Base-by-base conservation (phyloP, 2,329 filamentous ascomycete genomes). In the Penicillium rolfsii region DNA sequence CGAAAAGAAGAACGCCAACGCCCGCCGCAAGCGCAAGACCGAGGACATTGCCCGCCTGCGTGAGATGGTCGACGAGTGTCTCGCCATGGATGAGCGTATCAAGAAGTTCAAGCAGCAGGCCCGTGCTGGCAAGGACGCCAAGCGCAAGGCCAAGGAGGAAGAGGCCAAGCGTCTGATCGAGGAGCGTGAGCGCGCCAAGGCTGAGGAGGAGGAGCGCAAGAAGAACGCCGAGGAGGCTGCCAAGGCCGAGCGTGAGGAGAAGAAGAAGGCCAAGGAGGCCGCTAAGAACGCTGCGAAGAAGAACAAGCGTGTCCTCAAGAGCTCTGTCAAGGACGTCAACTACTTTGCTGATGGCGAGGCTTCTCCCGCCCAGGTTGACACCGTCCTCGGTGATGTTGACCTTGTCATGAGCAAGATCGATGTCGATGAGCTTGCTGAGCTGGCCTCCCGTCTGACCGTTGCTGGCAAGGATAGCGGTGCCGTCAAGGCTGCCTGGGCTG, bases 281-380 rank as follows among this genome's bases (percentile, higher is more conserved):
- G 95, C 95, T 60, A 99, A 99, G 88, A 97, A 93, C 74, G 95
- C 95, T 14, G 90, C 95, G 73, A 99, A 99, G 90, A 99, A 99
- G 91, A 99, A 99, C 87, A 97, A 97, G 87, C 92, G 95, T 84
- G 90, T 98, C 52, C 88, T 99, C 71, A 93, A 96, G 79, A 89
- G 87, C 64, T 93, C 91, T 67, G 91, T 94, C 80, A 99, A 99
- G 85, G 95, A 99, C 69, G 93, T 91, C 73, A 97, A 97, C 85
- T 99, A 99, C 87, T 97, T 99, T 78, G 84, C 83, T 59, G 81
- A 85, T 48, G 90, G 88, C 57, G 90, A 93, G 62, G 82, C 89
- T 28, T 85, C 90, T n/a, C 83, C 91, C 14, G 81, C 86, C 11
- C 87, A 91, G 74, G 91, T 99, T 68, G 93, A 98, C 73, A 81